Conservation (phyloP, 805 yeast genomes). For the Deakozyma indianensis region DNA sequence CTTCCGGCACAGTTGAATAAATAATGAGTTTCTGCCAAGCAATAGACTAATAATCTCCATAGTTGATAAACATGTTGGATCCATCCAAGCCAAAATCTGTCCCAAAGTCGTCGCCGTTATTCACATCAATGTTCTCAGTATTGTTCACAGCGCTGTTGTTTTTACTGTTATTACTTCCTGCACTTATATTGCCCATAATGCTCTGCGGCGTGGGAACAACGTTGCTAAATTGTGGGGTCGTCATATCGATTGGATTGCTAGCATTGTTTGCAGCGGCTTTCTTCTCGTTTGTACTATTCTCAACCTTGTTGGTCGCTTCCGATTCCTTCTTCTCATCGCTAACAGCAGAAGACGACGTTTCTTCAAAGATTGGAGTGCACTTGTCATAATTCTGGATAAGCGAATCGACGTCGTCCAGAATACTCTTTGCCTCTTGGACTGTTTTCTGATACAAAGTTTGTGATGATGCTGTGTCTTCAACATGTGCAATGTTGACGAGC, state of each 20-base stretch:
- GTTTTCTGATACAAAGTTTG: not conserved
- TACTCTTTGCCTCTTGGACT: not conserved
- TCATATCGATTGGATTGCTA: not conserved
- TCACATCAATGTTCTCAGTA: not conserved
- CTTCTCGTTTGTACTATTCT: not conserved
- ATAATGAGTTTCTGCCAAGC: no score
- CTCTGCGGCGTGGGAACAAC: not conserved
- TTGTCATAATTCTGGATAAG: not conserved
- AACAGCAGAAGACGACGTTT: not conserved
- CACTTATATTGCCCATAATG: not conserved
- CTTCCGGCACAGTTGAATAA: no score
- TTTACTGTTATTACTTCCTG: not conserved
- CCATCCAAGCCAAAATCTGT: not conserved
- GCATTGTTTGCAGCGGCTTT: not conserved
- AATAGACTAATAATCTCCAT: not conserved
- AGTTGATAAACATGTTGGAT: conserved; percentile 1
- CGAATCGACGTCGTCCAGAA: not conserved
- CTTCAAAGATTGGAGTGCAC: not conserved
- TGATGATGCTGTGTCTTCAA: not conserved
- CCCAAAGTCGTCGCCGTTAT: not conserved
- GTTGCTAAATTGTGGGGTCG: not conserved
- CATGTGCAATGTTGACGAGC: not conserved
- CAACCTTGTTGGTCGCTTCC: not conserved
- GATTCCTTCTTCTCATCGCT: not conserved
- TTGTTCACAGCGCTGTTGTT: not conserved